Base-by-base conservation (phyloP, 2,329 filamentous ascomycete genomes). In the Calycina marina region DNA sequence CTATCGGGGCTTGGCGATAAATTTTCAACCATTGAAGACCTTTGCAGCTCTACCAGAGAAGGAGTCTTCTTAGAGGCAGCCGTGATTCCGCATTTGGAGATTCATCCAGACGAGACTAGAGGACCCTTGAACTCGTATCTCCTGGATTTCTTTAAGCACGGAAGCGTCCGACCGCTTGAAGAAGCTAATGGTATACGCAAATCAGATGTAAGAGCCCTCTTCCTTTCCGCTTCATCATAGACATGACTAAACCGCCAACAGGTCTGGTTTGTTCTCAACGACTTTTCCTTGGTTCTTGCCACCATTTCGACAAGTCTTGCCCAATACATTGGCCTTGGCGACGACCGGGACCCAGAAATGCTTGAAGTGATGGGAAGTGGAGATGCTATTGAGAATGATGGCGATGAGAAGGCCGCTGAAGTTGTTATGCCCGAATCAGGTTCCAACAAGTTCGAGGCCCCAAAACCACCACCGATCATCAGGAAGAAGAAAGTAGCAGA, bases 141-240 rank as follows among this genome's bases (percentile, higher is more conserved):
- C 1, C 72, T 77, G 38, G 77, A 86, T 51, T 88, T 85, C 54
- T 85, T 71, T 62, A 79, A 72, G 52, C 74, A 86, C 44, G 79
- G 78, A 3, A 69, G 77, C 46, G 51, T 74, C 14, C 49, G 60
- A 1, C 65, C 71, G 0, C 56, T 86, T 2, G 66, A 69, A 9
- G 56, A 53, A 0, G 76, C 72, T 17, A 86, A 88, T 48, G 62
- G 65, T 3, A 73, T 88, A 47, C 69, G 68, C 27, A 56, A 59
- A 1, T 67, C 69, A 4, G 76, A 84, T 28, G 47, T 46, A 40
- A 43, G 42, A 39, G 10, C 25, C 17, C 9, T 18, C 26, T 14
- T 25, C 13, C 11, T 22, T 5, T 14, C 11, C 22, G 13, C 25
- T 9, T n/a, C 20, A 22, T n/a, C 18, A 27, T 10, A n/a, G 10